These are phyloP conservation scores for Neckera pumila DNA, from an alignment of 225 moss, liverwort and hornwort species.

Conservation along the genomic window DNA sequence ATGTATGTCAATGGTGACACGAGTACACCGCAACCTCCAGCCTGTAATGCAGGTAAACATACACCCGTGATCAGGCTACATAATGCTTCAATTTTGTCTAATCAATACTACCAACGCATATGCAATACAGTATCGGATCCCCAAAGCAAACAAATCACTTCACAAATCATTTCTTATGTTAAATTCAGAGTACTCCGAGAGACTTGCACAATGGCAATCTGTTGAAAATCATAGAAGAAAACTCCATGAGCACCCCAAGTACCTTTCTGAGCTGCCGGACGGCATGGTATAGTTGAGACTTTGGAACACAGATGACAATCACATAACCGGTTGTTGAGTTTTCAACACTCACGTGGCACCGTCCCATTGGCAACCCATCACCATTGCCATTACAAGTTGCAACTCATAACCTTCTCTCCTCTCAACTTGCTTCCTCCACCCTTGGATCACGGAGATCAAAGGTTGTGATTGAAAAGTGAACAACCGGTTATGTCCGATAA, in stretches of 20 bases:
- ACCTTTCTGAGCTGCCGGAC: constrained; percentile 66
- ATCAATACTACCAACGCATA: neutral
- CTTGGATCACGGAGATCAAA: too few relatives aligned
- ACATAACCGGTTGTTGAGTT: too few relatives aligned
- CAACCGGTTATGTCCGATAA: too few relatives aligned
- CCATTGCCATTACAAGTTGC: too few relatives aligned
- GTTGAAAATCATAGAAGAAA: neutral
- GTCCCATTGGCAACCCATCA: too few relatives aligned
- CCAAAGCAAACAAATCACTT: neutral
- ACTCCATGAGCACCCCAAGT: neutral
- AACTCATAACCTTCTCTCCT: too few relatives aligned
- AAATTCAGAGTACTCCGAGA: neutral
- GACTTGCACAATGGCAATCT: neutral
- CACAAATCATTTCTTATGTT: too few relatives aligned
- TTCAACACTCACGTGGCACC: too few relatives aligned
- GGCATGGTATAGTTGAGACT: constrained; percentile 58
- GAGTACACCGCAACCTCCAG: constrained; percentile 70
- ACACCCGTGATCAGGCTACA: neutral
- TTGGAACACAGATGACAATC: constrained; percentile 54
- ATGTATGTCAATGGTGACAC: constrained; percentile 81
- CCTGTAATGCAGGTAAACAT: neutral
- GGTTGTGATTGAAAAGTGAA: too few relatives aligned
- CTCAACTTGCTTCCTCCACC: too few relatives aligned
- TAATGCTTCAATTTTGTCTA: neutral
- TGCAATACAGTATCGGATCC: neutral